phyloP scores from a whole-genome alignment of 75 land plant species.

The Gnetum montanum region DNA sequence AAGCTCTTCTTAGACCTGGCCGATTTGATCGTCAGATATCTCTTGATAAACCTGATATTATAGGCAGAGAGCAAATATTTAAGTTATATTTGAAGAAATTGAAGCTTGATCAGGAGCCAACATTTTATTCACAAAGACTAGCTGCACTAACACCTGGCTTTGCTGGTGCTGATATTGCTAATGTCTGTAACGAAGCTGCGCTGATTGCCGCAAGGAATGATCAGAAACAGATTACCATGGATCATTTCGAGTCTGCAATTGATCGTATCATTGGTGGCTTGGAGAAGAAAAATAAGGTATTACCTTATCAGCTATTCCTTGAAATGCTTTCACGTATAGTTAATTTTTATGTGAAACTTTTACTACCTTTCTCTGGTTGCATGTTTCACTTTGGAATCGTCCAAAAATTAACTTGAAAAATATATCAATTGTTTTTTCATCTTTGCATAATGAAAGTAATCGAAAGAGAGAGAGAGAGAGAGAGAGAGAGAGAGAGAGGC shows the following conservation, averaged over 20 bases:
- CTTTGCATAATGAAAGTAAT: too few species aligned
- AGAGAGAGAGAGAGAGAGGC: too few species aligned
- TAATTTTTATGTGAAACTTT: too few species aligned
- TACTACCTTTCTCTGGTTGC: too few species aligned
- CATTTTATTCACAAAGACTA: slow-evolving; percentile 29
- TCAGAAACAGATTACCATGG: slow-evolving; percentile 55
- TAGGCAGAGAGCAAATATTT: slow-evolving; percentile 50
- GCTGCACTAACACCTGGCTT: slow-evolving; percentile 58
- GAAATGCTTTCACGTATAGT: too few species aligned
- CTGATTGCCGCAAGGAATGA: slow-evolving; percentile 85
- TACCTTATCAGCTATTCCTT: neutral
- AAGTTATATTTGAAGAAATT: slow-evolving; percentile 33
- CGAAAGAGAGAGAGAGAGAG: too few species aligned
- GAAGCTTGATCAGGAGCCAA: slow-evolving; percentile 34
- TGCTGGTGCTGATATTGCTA: slow-evolving; percentile 87
- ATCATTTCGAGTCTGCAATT: slow-evolving; percentile 91
- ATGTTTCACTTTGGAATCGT: too few species aligned
- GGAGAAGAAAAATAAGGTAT: slow-evolving; percentile 91
- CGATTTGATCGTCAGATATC: slow-evolving; percentile 62
- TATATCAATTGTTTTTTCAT: too few species aligned
- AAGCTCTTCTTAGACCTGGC: slow-evolving; percentile 60
- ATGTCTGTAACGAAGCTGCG: slow-evolving; percentile 98
- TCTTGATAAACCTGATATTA: slow-evolving; percentile 38
- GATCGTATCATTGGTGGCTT: slow-evolving; percentile 97
- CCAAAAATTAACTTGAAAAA: too few species aligned